Conservation (phyloP, 768 basidiomycete genomes). For the Mycena leptocephala region DNA sequence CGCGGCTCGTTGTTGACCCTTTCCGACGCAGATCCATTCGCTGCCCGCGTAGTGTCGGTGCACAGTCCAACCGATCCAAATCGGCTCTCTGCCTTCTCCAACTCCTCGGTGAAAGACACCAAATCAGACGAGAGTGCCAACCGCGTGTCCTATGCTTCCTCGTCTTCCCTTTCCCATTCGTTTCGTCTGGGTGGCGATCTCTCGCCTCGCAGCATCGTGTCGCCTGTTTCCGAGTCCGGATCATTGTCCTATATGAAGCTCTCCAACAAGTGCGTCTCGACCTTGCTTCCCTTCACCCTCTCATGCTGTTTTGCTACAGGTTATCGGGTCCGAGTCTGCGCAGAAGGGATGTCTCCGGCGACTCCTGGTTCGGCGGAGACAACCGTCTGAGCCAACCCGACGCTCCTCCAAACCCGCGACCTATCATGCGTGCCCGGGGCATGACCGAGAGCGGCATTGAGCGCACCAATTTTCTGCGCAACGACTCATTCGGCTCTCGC, state of each 20-base stretch:
- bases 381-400: conserved; percentile 54
- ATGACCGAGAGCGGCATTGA: conserved; percentile 61
- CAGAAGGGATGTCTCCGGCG: conserved; percentile 28
- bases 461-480: conserved; percentile 51
- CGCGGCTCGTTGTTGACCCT: conserved; percentile 74
- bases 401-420: conserved; percentile 49
- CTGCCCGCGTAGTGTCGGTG: conserved; percentile 62
- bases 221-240: conserved; percentile 26
- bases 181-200: conserved; percentile 52
- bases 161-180: conserved; percentile 72
- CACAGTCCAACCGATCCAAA: conserved; percentile 61
- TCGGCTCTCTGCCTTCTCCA: conserved; percentile 70
- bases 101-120: conserved; percentile 64
- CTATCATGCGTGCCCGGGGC: conserved; percentile 63
- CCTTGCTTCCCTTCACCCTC: not conserved
- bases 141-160: conserved; percentile 71
- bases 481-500: conserved; percentile 30
- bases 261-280: conserved; percentile 33
- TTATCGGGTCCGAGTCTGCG: conserved; percentile 34
- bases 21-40: conserved; percentile 78
- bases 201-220: conserved; percentile 38
- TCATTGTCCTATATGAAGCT: conserved; percentile 27
- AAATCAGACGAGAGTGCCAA: conserved; percentile 59
- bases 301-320: conserved; percentile 27
- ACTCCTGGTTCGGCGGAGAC: conserved; percentile 37